Base-by-base conservation (phyloP, 2,329 filamentous ascomycete genomes). In the Pseudofabraea citricarpa region DNA sequence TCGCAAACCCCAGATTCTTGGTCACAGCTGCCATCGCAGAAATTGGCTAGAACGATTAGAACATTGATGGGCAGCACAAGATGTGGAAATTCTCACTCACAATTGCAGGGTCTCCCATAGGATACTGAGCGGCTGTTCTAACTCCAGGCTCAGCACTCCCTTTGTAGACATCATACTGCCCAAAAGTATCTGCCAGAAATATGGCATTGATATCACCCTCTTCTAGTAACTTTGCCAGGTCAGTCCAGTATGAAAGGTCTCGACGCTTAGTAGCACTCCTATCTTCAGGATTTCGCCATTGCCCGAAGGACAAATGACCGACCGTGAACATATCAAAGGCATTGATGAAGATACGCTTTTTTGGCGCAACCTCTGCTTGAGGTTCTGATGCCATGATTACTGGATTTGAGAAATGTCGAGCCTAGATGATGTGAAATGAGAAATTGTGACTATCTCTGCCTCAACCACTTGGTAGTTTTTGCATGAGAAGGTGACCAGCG, bases 11-110 rank as follows among this genome's bases (percentile, higher is more conserved):
- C 9, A 87, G 71, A 47, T 70, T 83, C 50, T 76, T 74, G 0
- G 82, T 86, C 0, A 70, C 81, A 2, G 81, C 81, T 1, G 81
- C 81, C 81, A 86, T 85, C 3, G 81, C 79, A 7, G 79, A 72
- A 0, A 85, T 70, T 1, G 78, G 75, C 74, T 79, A 42, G 36
- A 37, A 21, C 20, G 20, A 36, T 16, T 12, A 29, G 26, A 5
- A 13, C 13, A 4, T 3, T 29, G 6, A 4, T 12, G 15, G 15
- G 13, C 26, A 29, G n/a, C n/a, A n/a, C n/a, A n/a, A n/a, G n/a
- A n/a, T n/a, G n/a, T n/a, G n/a, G n/a, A n/a, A n/a, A n/a, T n/a
- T n/a, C n/a, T n/a, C n/a, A 29, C 71, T 4, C 72, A 72, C 9
- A 84, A 59, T 1, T 0, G 78, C 82, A 0, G 82, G 81, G 56